These are phyloP conservation scores for Byssoonygena ceratinophila DNA, from an alignment of 2,329 filamentous ascomycete genomes.

Conservation along the genomic window DNA sequence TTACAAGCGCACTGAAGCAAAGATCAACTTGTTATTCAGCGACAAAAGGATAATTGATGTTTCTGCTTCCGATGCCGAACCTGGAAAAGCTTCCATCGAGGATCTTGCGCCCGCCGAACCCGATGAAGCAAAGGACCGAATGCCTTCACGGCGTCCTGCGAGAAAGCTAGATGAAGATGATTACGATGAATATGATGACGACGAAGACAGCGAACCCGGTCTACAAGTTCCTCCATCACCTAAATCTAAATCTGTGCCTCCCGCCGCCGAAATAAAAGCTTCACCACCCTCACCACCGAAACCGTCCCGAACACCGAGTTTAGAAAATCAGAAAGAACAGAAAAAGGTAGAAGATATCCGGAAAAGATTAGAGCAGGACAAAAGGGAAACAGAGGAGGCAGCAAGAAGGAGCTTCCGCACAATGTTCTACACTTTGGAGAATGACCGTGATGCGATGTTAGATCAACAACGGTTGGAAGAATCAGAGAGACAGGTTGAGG, in stretches of 20 bases:
- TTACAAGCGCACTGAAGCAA: constrained; percentile 65
- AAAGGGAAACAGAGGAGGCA: constrained; percentile 78
- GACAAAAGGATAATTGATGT: constrained; percentile 26
- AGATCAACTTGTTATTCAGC: constrained; percentile 65
- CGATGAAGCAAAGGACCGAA: constrained; percentile 30
- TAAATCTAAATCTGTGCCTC: constrained; percentile 42
- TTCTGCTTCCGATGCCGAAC: constrained; percentile 41
- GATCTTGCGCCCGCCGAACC: constrained; percentile 39
- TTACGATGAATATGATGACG: constrained; percentile 57
- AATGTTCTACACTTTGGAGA: constrained; percentile 88
- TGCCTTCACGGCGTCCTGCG: constrained; percentile 46
- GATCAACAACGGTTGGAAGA: constrained; percentile 96
- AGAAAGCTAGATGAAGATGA: constrained; percentile 71
- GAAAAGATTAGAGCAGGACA: constrained; percentile 84
- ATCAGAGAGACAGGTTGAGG: constrained; percentile 89
- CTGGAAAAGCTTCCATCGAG: constrained; percentile 28
- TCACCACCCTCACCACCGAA: constrained; percentile 58
- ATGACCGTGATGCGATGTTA: constrained; percentile 89
- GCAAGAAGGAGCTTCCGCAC: constrained; percentile 86
- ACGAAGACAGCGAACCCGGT: constrained; percentile 47
- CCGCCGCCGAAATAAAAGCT: constrained; percentile 49
- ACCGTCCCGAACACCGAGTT: constrained; percentile 53
- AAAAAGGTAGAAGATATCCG: constrained; percentile 71
- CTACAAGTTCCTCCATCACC: constrained; percentile 35
- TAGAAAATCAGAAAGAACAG: constrained; percentile 46